Conservation (phyloP, 306 rosid genomes). For the Castanopsis chinensis region DNA sequence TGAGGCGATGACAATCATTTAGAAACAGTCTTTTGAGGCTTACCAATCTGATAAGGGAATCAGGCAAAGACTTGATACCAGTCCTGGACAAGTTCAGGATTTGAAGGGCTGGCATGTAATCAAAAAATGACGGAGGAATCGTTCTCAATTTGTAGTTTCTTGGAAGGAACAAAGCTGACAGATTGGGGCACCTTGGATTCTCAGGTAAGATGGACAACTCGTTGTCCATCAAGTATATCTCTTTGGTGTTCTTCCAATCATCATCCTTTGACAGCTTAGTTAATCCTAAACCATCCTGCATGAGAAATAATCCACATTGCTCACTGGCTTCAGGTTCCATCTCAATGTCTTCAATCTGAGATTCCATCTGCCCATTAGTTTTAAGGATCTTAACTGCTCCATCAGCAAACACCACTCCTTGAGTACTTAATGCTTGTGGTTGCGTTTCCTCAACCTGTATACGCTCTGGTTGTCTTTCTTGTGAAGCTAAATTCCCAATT, state of each 20-base stretch:
- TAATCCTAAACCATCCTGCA: not conserved
- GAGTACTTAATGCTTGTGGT: not conserved
- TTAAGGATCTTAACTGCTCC: too few species aligned
- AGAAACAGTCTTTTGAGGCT: not conserved
- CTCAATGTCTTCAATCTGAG: not conserved
- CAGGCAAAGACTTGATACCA: not conserved
- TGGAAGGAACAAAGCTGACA: not conserved
- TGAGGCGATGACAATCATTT: not conserved
- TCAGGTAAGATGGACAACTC: not conserved
- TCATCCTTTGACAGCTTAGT: not conserved
- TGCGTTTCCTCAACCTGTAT: too few species aligned
- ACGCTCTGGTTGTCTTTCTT: too few species aligned
- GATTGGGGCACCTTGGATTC: not conserved
- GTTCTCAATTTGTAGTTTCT: not conserved
- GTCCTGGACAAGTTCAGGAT: slow-evolving; percentile 9
- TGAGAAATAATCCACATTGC: not conserved
- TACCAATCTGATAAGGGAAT: not conserved
- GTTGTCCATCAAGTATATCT: not conserved
- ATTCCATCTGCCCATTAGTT: not conserved
- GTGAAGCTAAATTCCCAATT: not conserved
- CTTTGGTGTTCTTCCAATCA: not conserved
- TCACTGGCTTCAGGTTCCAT: too few species aligned
- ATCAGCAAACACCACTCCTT: not conserved
- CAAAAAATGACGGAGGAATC: slow-evolving; percentile 5
- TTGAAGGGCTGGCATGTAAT: not conserved